Evolutionary conservation across 305 asterid species (phyloP), one percentile per base, ranked within the genome.

Genomic region (Plantago coronopus): DNA sequence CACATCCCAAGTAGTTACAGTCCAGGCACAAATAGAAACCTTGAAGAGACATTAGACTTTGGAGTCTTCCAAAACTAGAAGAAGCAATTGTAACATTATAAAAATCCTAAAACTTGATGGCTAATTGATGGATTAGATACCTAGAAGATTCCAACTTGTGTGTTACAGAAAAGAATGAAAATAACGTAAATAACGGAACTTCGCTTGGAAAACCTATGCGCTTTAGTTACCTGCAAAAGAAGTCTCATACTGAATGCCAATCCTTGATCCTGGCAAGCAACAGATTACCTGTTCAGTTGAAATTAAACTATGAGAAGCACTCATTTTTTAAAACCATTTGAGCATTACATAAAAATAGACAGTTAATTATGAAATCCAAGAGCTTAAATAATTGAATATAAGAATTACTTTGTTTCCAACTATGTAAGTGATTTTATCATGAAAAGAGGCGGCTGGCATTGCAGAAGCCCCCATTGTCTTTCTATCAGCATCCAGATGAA

Each of bases 231-330:
- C 99, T 60, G 99, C 99, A 85, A 75, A 93, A 48, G 94, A 78
- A 49, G 97, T 85, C 74, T 87, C 95, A 61, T 89, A 93, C 55
- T 76, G 94, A 73, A 93, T 81, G 69, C 94, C 99, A 69, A 94
- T 94, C 76, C 99, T 85, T 59, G 93, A 86, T 72, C 96, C 96
- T 65, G 82, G 91, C 82, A 94, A 79, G 69, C 97, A 94, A 75
- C 93, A 94, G 61, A 94, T 85, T 62, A 77, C 75, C 99, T 94
- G 94, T 70, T 70, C 67, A 74, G 68, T 61, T 50, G 18, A 65
- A 68, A 62, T 56, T 5, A 19, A 61, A 44, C 5, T 49, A 54
- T 43, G n/a, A 43, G 50, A 77, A 54, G 25, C 54, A 29, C 29
- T 57, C 60, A 64, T 25, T 40, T 61, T 53, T 23, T 23, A 22